phyloP scores from a whole-genome alignment of 495 filamentous ascomycete species.

The Penicillium paradoxum region DNA sequence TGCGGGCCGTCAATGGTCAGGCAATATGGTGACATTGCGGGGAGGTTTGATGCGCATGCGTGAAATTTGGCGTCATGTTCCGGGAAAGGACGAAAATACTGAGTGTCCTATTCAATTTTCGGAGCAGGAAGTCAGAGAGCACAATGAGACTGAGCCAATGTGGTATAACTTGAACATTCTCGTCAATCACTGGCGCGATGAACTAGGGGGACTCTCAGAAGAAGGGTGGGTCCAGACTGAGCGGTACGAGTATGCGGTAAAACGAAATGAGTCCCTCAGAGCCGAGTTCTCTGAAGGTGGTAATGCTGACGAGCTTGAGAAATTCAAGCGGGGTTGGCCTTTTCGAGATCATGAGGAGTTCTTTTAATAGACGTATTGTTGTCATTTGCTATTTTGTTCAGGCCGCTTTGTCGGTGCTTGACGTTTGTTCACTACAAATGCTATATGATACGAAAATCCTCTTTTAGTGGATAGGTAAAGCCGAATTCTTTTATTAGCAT shows the following conservation, averaged over 20 bases:
- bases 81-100: conserved; percentile 7
- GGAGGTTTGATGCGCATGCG: conserved; percentile 6
- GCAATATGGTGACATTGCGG: conserved; percentile 21
- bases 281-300: conserved; percentile 7
- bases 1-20: conserved; percentile 24
- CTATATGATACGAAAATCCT: no score
- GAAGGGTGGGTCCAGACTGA: conserved; percentile 15
- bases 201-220: conserved; percentile 16
- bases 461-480: no score
- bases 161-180: conserved; percentile 18
- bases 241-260: conserved; percentile 11
- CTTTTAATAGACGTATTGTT: no score
- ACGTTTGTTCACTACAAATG: no score
- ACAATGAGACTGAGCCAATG: conserved; percentile 17
- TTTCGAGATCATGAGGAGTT: conserved; percentile 21
- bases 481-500: no score
- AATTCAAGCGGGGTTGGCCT: conserved; percentile 16
- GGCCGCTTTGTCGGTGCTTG: no score
- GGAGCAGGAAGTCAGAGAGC: conserved; percentile 11
- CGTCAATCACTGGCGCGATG: conserved; percentile 19
- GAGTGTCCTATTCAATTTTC: conserved; percentile 19
- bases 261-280: conserved; percentile 9
- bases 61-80: conserved; percentile 19
- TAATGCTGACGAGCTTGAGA: conserved; percentile 11
- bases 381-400: no score